A percentile compares a stretch with the other conserved stretches of the same genome.
Evolutionary conservation across 73 alveolate species (phyloP).

Genomic region (Loxodes magnus): DNA sequence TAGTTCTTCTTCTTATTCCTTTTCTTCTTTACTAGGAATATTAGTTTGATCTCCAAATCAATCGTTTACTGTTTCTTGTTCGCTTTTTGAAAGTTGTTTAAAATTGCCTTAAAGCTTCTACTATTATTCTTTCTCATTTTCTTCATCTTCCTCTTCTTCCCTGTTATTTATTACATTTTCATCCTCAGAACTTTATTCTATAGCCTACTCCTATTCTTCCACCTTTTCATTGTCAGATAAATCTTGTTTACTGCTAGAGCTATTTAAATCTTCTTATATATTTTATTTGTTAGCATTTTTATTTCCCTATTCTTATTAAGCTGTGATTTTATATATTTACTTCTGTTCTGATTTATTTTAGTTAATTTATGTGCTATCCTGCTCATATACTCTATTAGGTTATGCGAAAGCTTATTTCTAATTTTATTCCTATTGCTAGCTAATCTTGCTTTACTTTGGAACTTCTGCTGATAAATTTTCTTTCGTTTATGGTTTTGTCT

Average conservation of each 20-base stretch:
- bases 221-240: conserved; percentile 7
- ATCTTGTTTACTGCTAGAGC: background rate
- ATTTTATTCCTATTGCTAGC: too few species aligned
- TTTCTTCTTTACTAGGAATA: background rate
- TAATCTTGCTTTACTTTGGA: too few species aligned
- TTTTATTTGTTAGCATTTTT: conserved; percentile 1
- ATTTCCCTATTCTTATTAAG: conserved; percentile 10
- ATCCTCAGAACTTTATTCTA: background rate
- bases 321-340: conserved; percentile 8
- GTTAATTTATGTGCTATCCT: too few species aligned
- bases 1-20: too few species aligned
- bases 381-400: too few species aligned
- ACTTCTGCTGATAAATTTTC: too few species aligned
- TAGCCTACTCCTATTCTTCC: conserved; percentile 2
- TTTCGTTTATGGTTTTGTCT: too few species aligned
- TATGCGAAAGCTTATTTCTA: too few species aligned
- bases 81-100: background rate
- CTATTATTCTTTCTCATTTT: background rate
- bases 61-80: background rate
- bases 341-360: too few species aligned
- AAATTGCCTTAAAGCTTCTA: conserved; percentile 5
- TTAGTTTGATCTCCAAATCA: background rate
- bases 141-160: conserved; percentile 10
- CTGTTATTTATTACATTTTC: conserved; percentile 1
- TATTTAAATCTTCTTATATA: conserved; percentile 2